Base-by-base conservation (phyloP, 257 asterid genomes). In the Scutellaria barbata region DNA sequence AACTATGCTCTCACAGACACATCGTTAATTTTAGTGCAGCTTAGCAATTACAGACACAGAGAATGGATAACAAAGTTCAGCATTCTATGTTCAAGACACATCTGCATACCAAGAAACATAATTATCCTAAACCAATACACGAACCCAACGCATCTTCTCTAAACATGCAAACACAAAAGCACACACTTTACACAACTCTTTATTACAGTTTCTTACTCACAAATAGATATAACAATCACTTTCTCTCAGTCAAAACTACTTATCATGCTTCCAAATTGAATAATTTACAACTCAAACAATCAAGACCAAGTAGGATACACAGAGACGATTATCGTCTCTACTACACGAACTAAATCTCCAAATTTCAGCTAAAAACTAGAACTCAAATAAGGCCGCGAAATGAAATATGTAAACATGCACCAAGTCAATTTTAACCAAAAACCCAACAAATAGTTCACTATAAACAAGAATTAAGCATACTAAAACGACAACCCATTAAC, bases 401-500 rank as follows among this genome's bases (percentile, higher is more conserved):
- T 11, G 22, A 25, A 54, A 5, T 9, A 35, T 14, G 20, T 20
- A 46, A 67, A 60, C 41, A 68, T 55, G 25, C 59, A 72, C 10
- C 58, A 43, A 54, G 11, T 13, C 37, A 43, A 16, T 54, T 25
- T 25, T 25, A 1, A 25, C 57, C 12, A 59, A 61, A 30, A 50
- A 41, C 14, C 66, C 64, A 73, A 20, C 17, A 66, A 73, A 10
- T 51, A 52, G 42, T 17, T 46, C 35, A 63, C 35, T 30, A 30
- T 5, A 30, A 30, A 30, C 35, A 30, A 30, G 35, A 70, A 46
- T 71, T 66, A 63, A 65, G 39, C 39, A 41, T 16, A 10, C 70
- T 16, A 33, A 35, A 3, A 76, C 33, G 39, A 12, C 8, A 39
- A 42, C 63, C 80, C 80, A 76, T 46, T 60, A 63, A 35, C 48